Evolutionary conservation across 73 alveolate species (phyloP).

Genomic region (Tetrahymena thermophila): DNA sequence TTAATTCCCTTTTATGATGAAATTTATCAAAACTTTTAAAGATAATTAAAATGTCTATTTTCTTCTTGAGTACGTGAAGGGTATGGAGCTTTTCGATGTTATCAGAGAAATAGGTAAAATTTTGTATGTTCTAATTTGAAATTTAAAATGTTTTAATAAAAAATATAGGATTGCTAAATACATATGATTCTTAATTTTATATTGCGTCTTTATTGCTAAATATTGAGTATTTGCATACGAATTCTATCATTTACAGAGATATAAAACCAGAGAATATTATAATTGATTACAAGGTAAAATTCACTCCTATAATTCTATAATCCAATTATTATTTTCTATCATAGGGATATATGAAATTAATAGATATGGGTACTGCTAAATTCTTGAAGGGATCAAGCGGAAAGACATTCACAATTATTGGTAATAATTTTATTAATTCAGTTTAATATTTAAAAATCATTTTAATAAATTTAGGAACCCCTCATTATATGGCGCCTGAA

Average conservation of each 20-base stretch:
- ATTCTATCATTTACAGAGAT: slow-evolving; percentile 54
- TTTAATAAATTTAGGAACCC: slow-evolving; percentile 16
- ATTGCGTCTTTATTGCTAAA: slow-evolving; percentile 43
- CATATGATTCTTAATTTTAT: slow-evolving; percentile 48
- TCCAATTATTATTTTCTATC: not conserved
- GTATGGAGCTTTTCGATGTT: slow-evolving; percentile 55
- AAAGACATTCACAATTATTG: slow-evolving; percentile 56
- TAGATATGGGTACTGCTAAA: slow-evolving; percentile 66
- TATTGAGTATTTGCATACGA: slow-evolving; percentile 51
- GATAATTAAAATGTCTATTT: slow-evolving; percentile 44
- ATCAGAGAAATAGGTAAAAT: slow-evolving; percentile 36
- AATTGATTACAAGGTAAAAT: slow-evolving; percentile 21
- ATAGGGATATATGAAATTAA: slow-evolving; percentile 52
- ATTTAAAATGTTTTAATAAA: too few relatives aligned
- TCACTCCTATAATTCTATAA: not conserved
- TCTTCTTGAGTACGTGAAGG: slow-evolving; percentile 45
- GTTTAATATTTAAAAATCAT: not conserved
- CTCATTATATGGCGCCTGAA: slow-evolving; percentile 58
- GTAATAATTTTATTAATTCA: not conserved
- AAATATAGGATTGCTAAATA: slow-evolving; percentile 44
- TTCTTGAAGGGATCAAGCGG: slow-evolving; percentile 31
- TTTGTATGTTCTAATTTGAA: not conserved
- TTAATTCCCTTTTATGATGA: slow-evolving; percentile 50
- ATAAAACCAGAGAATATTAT: slow-evolving; percentile 61
- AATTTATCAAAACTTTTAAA: slow-evolving; percentile 39